A percentile compares a stretch with the other conserved stretches of the same genome.
Conservation (phyloP, 2,329 filamentous ascomycete species). For the Aspergillus persii region DNA sequence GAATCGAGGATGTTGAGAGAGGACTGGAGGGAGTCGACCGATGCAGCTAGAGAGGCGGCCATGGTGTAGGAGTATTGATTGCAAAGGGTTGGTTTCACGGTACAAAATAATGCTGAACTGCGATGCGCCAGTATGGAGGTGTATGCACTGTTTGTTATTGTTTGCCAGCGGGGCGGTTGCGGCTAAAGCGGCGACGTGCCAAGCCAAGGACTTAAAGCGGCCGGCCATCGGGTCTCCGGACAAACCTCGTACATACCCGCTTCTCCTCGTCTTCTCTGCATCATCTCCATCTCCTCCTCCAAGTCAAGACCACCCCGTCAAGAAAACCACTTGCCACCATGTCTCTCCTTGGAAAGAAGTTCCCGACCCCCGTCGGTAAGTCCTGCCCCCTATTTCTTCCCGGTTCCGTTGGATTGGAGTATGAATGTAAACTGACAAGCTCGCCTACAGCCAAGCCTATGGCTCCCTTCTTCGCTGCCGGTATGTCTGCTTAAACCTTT, state of each 20-base stretch:
- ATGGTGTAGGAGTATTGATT: slow-evolving; percentile 21
- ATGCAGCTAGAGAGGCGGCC: slow-evolving; percentile 54
- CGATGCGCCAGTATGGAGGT: background rate
- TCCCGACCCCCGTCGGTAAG: slow-evolving; percentile 74
- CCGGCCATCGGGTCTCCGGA: slow-evolving; percentile 29
- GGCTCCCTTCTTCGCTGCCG: slow-evolving; percentile 90
- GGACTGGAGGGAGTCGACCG: slow-evolving; percentile 59
- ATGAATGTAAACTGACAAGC: slow-evolving; percentile 31
- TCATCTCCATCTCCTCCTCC: slow-evolving; percentile 21
- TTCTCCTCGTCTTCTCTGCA: slow-evolving; percentile 31
- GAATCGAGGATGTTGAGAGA: slow-evolving; percentile 62
- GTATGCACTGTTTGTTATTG: slow-evolving; percentile 11
- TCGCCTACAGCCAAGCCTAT: slow-evolving; percentile 72
- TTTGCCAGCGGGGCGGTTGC: slow-evolving; percentile 23
- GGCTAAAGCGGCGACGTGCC: slow-evolving; percentile 30
- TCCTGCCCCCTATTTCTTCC: slow-evolving; percentile 25
- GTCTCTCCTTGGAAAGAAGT: slow-evolving; percentile 82
- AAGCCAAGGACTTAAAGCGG: slow-evolving; percentile 20
- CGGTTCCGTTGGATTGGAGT: background rate
- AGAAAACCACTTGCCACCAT: slow-evolving; percentile 55
- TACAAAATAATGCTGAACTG: background rate
- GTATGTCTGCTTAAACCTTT: slow-evolving; percentile 56
- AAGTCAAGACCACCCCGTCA: slow-evolving; percentile 26
- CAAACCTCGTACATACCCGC: slow-evolving; percentile 39
- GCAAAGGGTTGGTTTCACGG: background rate